Evolutionary conservation across 225 moss, liverwort and hornwort genomes (phyloP).

Genomic region (Polytrichum commune): DNA sequence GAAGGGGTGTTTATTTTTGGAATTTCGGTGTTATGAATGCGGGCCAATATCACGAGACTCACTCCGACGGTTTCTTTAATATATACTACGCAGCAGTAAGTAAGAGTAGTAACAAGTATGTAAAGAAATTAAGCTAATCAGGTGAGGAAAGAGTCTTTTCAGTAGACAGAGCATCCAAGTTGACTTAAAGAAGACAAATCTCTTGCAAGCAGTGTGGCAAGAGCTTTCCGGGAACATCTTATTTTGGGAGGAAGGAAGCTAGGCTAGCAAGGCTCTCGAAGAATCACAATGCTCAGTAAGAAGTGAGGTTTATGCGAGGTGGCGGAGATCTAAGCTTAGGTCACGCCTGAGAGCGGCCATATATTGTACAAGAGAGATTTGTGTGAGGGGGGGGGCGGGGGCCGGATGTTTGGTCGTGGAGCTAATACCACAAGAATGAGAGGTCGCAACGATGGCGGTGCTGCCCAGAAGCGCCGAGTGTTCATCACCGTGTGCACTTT

Average conservation of each 20-base stretch:
- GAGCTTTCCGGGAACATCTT: not conserved
- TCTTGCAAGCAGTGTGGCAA: not conserved
- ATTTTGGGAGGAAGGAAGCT: not conserved
- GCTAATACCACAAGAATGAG: constrained; percentile 60
- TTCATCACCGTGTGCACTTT: constrained; percentile 63
- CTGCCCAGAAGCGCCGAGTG: constrained; percentile 83
- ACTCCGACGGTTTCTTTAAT: too few species aligned
- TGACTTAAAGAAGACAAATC: not conserved
- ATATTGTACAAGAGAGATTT: not conserved
- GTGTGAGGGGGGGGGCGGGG: not conserved
- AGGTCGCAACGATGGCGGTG: constrained; percentile 69
- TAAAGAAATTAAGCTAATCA: too few species aligned
- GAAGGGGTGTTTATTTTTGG: too few species aligned
- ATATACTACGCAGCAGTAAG: too few species aligned
- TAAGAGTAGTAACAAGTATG: too few species aligned
- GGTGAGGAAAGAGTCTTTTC: not conserved
- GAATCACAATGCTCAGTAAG: not conserved
- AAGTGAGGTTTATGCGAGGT: not conserved
- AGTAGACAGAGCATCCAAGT: not conserved
- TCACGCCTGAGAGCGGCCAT: not conserved
- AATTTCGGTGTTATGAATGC: too few species aligned
- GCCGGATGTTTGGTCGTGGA: constrained; percentile 66
- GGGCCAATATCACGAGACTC: too few species aligned
- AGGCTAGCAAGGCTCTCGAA: not conserved
- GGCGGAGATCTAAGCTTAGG: not conserved